Evolutionary conservation across 2,329 filamentous ascomycete species (phyloP).

Genomic region (Xylariaceae sp.): DNA sequence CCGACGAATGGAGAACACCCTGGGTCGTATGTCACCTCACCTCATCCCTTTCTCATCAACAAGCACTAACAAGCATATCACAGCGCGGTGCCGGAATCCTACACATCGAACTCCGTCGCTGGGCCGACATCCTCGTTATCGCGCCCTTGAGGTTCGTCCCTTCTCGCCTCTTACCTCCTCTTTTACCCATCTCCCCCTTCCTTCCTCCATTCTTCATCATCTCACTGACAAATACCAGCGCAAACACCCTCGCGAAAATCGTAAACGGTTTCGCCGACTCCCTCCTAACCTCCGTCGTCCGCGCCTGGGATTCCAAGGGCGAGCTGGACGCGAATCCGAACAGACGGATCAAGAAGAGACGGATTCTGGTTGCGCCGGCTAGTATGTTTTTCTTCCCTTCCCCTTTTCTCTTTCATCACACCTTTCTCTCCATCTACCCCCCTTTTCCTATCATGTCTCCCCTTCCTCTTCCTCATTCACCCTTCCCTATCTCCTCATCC

Average conservation of each 20-base stretch:
- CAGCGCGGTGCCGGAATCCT: conserved; percentile 68
- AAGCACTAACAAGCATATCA: conserved; percentile 2
- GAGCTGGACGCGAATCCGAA: conserved; percentile 42
- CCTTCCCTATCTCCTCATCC: too few species aligned
- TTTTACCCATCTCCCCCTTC: too few species aligned
- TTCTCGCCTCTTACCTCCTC: neutral
- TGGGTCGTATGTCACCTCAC: conserved; percentile 50
- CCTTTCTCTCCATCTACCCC: neutral
- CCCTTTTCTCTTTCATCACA: neutral
- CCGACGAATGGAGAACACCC: conserved; percentile 75
- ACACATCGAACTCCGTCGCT: conserved; percentile 79
- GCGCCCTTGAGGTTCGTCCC: conserved; percentile 53
- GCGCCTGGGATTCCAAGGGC: conserved; percentile 82
- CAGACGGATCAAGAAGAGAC: conserved; percentile 44
- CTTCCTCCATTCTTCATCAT: neutral
- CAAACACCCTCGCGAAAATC: conserved; percentile 83
- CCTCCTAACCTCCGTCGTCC: conserved; percentile 65
- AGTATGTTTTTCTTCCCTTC: conserved; percentile 14
- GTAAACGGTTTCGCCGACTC: conserved; percentile 72
- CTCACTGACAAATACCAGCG: conserved; percentile 40
- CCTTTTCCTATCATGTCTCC: too few species aligned
- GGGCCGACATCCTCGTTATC: conserved; percentile 74
- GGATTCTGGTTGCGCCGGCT: conserved; percentile 64
- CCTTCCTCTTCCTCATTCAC: too few species aligned
- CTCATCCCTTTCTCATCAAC: neutral